Base-by-base conservation (phyloP, 768 basidiomycete genomes). In the Calocybe indica region DNA sequence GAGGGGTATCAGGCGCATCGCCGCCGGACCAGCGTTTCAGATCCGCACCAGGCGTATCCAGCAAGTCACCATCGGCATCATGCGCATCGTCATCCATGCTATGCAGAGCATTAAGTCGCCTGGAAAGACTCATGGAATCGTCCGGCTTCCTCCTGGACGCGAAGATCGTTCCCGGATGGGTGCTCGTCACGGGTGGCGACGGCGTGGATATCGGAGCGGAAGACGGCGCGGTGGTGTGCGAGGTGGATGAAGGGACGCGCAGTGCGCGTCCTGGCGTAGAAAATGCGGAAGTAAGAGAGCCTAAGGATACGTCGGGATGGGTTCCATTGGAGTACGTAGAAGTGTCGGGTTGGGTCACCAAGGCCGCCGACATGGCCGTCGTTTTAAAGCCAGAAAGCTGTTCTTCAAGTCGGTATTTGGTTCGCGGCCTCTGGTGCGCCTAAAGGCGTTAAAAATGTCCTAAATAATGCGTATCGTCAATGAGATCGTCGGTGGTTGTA, bases 261-360 rank as follows among this genome's bases (percentile, higher is more conserved):
- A 70, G 58, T 43, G 60, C 53, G 52, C 73, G 59, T 1, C 68
- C 73, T 15, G 79, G 80, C 1, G 78, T 80, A 1, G 78, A 77
- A 54, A 80, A 72, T 6, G 69, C 74, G 6, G 77, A 77, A 28
- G 64, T 66, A 10, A 82, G 62, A 7, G 82, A 80, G 29, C 76
- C 77, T 1, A 85, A 67, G 6, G 83, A 82, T 32, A 85, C 63
- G 55, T 84, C 83, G n/a, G 75, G 78, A 35, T 78, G 66, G 8
- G 68, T 76, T 39, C 68, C 66, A 12, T 59, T 55, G 1, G 77
- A 77, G 47, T 72, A 69, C 2, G 61, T 57, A 2, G 75, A 76
- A 22, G 22, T 22, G 22, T 22, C 22, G 22, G 22, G 22, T 22
- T 22, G 22, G 22, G 22, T 22, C 22, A 22, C 22, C 22, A 22